Evolutionary conservation across 2,329 filamentous ascomycete species (phyloP).

Genomic region (Ceratocystiopsis minuta): DNA sequence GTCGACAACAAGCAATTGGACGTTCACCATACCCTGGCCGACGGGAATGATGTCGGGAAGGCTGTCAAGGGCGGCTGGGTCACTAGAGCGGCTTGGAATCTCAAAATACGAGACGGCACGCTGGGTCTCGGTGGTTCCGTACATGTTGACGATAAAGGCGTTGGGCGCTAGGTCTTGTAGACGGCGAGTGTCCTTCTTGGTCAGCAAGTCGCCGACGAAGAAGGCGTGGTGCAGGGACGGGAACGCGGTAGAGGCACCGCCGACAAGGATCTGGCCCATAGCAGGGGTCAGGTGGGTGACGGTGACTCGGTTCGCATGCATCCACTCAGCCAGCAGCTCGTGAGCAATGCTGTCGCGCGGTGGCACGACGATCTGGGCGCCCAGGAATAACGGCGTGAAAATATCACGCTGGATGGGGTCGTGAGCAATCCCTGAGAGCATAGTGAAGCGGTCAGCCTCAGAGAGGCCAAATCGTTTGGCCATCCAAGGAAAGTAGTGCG

Average conservation of each 20-base stretch:
- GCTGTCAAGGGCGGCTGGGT: slow-evolving; percentile 32
- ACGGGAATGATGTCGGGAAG: slow-evolving; percentile 58
- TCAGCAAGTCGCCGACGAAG: slow-evolving; percentile 83
- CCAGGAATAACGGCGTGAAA: slow-evolving; percentile 78
- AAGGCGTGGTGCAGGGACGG: slow-evolving; percentile 62
- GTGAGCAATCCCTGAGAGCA: slow-evolving; percentile 72
- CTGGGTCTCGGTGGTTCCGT: slow-evolving; percentile 74
- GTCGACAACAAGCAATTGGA: slow-evolving; percentile 73
- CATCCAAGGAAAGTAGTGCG: slow-evolving; percentile 92
- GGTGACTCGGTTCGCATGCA: slow-evolving; percentile 53
- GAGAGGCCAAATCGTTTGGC: slow-evolving; percentile 60
- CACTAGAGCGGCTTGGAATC: slow-evolving; percentile 45
- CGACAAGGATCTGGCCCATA: slow-evolving; percentile 91
- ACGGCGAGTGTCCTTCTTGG: slow-evolving; percentile 60
- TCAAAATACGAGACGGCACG: slow-evolving; percentile 70
- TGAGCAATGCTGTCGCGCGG: slow-evolving; percentile 71
- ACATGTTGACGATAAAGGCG: slow-evolving; percentile 66
- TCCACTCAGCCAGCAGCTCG: slow-evolving; percentile 78
- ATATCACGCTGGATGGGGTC: slow-evolving; percentile 54
- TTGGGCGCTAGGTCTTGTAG: slow-evolving; percentile 64
- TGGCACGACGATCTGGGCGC: slow-evolving; percentile 61
- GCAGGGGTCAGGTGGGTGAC: slow-evolving; percentile 85
- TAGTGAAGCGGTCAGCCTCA: slow-evolving; percentile 57
- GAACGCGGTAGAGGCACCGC: slow-evolving; percentile 61
- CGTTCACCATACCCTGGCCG: slow-evolving; percentile 71